phyloP scores from a whole-genome alignment of 2,329 filamentous ascomycete species.

The Teratosphaeria viscida region DNA sequence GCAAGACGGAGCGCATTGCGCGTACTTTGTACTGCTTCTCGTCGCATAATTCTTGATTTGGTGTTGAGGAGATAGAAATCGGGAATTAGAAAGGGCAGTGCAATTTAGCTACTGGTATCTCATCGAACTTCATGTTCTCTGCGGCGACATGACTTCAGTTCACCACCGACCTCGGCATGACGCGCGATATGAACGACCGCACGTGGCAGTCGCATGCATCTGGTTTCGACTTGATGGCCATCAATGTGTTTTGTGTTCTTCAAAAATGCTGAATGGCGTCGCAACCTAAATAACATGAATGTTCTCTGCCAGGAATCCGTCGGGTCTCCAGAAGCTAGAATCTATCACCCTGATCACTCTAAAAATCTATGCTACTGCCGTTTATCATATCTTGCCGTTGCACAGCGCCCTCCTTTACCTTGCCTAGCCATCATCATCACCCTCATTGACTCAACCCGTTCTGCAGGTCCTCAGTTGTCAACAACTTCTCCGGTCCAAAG shows the following conservation, averaged over 20 bases:
- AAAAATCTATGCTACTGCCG: not conserved
- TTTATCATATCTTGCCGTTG: not conserved
- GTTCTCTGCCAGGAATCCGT: not conserved
- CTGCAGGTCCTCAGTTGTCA: conserved; percentile 18
- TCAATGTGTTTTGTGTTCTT: not conserved
- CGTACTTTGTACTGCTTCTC: not conserved
- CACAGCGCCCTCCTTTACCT: not conserved
- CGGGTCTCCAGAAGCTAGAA: not conserved
- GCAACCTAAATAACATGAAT: too few relatives aligned
- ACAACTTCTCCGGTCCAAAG: conserved; percentile 42
- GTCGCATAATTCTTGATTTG: not conserved
- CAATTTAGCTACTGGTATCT: not conserved
- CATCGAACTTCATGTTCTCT: not conserved
- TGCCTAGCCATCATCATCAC: not conserved
- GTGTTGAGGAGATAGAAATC: not conserved
- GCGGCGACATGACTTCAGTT: not conserved
- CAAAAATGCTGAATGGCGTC: not conserved
- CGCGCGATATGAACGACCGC: not conserved
- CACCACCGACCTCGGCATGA: not conserved
- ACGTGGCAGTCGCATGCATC: not conserved
- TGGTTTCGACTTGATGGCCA: not conserved
- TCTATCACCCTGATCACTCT: not conserved
- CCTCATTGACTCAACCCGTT: not conserved
- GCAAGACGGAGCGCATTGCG: not conserved
- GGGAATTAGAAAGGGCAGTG: not conserved